Evolutionary conservation across 805 yeast genomes (phyloP).

Genomic region (Myxozyma neglecta): DNA sequence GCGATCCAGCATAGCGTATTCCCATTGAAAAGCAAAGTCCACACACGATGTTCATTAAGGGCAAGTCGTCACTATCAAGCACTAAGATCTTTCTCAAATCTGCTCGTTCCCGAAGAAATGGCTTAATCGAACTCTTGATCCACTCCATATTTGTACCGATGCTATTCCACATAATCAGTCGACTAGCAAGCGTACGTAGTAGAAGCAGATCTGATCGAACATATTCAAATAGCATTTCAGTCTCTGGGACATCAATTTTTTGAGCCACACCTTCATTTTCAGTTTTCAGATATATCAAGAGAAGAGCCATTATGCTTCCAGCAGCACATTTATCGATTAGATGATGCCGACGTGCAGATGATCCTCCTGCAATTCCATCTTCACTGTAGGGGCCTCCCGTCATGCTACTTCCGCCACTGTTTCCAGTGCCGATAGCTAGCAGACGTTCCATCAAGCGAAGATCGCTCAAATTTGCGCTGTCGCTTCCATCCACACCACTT

Average conservation of each 20-base stretch:
- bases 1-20: slow-evolving; percentile 71
- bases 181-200: slow-evolving; percentile 60
- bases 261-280: slow-evolving; percentile 59
- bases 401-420: slow-evolving; percentile 8
- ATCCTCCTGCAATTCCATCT: slow-evolving; percentile 40
- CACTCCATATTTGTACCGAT: slow-evolving; percentile 54
- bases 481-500: slow-evolving; percentile 53
- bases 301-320: slow-evolving; percentile 76
- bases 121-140: slow-evolving; percentile 61
- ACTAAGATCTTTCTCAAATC: slow-evolving; percentile 13
- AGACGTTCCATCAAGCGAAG: slow-evolving; percentile 62
- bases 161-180: slow-evolving; percentile 70
- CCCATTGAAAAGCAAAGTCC: slow-evolving; percentile 78
- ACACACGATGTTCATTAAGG: slow-evolving; percentile 63
- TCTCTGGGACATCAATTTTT: slow-evolving; percentile 59
- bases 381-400: slow-evolving; percentile 9
- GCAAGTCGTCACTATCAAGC: slow-evolving; percentile 61
- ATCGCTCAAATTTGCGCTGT: slow-evolving; percentile 57
- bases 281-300: slow-evolving; percentile 71
- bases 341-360: slow-evolving; percentile 61
- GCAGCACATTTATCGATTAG: slow-evolving; percentile 60
- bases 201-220: slow-evolving; percentile 76
- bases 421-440: slow-evolving; percentile 55
- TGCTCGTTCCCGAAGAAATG: slow-evolving; percentile 38
- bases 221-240: slow-evolving; percentile 61